Base-by-base conservation (phyloP, 495 filamentous ascomycete species). In the Elasticomyces elasticus region DNA sequence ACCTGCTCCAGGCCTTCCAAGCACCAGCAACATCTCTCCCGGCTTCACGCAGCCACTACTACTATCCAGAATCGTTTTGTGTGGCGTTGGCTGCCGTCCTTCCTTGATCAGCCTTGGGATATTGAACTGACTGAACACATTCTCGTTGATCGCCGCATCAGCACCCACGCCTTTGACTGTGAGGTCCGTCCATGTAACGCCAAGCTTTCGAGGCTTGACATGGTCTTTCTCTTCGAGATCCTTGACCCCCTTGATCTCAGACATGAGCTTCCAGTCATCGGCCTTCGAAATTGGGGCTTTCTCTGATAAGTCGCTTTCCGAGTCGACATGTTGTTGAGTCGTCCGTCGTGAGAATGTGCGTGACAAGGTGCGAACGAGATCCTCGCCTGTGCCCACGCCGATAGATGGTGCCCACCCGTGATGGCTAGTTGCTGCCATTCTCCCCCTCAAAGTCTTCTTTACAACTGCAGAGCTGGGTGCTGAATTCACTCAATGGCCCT, bases 1-100 rank as follows among this genome's bases (percentile, higher is more conserved):
- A 11, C 85, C 85, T 37, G 78, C 76, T 0, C 85, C 85, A 1
- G 85, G 85, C 22, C 82, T 70, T 3, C 85, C 85, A 41, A 89
- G 72, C 0, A 89, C 84, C 1, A 89, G 71, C 0, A 85, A 48
- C 76, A 76, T 74, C 55, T 78, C 72, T 15, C 71, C 68, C 19
- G 68, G 67, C 40, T 43, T 43, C 15, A 43, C 40, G 40, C 40
- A 43, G 20, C 40, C 40, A 43, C 9, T 6, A 17, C 15, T 17
- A 17, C 20, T 17, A 6, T 43, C 20, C 6, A 43, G 5, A 17
- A 43, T 43, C 5, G 40, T 43, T 23, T 43, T 43, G 15, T 10
- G 9, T 10, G 40, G 40, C 20, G 40, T 43, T 17, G 40, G 40
- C 20, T 43, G 40, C 20, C 15, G 40, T 6, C 15, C 40, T 17